These are phyloP conservation scores for Kodamaea anthophila DNA, from an alignment of 1,139 yeast genomes.

Conservation along the genomic window DNA sequence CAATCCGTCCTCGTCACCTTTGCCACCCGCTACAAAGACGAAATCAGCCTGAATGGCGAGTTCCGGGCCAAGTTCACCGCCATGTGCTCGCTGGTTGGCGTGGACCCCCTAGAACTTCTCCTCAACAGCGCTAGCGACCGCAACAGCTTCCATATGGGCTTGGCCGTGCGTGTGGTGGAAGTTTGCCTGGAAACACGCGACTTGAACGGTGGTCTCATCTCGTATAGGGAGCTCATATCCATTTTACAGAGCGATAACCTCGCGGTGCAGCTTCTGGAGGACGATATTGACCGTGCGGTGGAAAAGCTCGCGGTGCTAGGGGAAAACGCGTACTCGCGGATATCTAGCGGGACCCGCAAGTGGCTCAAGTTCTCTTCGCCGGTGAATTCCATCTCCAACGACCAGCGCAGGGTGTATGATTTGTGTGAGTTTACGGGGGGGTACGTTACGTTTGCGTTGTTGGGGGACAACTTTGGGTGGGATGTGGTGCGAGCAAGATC, in stretches of 20 bases:
- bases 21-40: conserved; percentile 58
- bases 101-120: conserved; percentile 66
- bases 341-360: conserved; percentile 19
- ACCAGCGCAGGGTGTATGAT: conserved; percentile 66
- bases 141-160: conserved; percentile 43
- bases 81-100: conserved; percentile 72
- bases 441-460: conserved; percentile 55
- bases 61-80: conserved; percentile 66
- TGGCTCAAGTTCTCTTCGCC: conserved; percentile 38
- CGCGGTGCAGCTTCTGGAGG: conserved; percentile 29
- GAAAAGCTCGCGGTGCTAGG: conserved; percentile 40
- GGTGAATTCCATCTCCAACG: conserved; percentile 35
- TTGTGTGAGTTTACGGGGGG: conserved; percentile 65
- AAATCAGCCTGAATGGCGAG: conserved; percentile 57
- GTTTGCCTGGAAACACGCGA: conserved; percentile 64
- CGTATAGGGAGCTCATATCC: conserved; percentile 51
- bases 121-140: conserved; percentile 14
- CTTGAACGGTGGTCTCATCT: conserved; percentile 74
- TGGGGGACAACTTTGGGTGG: conserved; percentile 75
- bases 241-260: conserved; percentile 22
- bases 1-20: conserved; percentile 56
- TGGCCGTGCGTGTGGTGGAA: conserved; percentile 70
- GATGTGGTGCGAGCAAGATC: conserved; percentile 51
- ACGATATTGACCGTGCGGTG: conserved; percentile 49
- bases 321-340: conserved; percentile 28